These are phyloP conservation scores for Baudoinia panamericana DNA, from an alignment of 495 filamentous ascomycete species.

Conservation along the genomic window DNA sequence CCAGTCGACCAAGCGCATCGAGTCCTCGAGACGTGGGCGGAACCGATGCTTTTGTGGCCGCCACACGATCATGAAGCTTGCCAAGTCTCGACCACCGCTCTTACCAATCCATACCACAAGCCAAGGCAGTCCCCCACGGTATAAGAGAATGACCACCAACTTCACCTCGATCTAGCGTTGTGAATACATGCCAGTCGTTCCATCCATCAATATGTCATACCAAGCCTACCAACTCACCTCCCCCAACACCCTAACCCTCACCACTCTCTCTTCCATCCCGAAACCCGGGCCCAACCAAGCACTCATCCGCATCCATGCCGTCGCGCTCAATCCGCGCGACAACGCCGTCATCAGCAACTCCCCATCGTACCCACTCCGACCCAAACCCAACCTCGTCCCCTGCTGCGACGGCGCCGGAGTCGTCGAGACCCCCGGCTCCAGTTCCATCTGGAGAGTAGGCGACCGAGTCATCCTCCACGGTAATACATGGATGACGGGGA, in stretches of 20 bases:
- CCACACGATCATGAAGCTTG: too few species aligned
- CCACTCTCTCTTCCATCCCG: constrained; percentile 7
- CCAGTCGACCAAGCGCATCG: too few species aligned
- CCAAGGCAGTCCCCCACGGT: too few species aligned
- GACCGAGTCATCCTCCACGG: constrained; percentile 19
- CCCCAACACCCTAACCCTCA: constrained; percentile 7
- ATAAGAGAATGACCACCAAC: too few species aligned
- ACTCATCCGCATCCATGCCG: constrained; percentile 19
- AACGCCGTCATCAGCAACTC: constrained; percentile 10
- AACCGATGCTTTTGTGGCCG: too few species aligned
- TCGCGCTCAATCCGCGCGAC: constrained; percentile 22
- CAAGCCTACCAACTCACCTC: constrained; percentile 11
- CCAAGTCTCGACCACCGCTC: too few species aligned
- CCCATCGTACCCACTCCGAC: constrained; percentile 14
- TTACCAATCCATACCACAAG: too few species aligned
- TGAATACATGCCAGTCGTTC: too few species aligned
- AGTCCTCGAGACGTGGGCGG: too few species aligned
- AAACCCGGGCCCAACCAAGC: constrained; percentile 17
- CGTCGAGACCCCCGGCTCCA: constrained; percentile 17
- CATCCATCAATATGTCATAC: constrained; percentile 2
- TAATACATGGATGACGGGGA: constrained; percentile 14
- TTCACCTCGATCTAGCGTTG: too few species aligned
- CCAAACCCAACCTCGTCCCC: constrained; percentile 13
- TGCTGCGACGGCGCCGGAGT: constrained; percentile 27
- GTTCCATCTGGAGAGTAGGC: constrained; percentile 12